These are phyloP conservation scores for Peronospora destructor DNA, from an alignment of 352 stramenopile species.

Conservation along the genomic window DNA sequence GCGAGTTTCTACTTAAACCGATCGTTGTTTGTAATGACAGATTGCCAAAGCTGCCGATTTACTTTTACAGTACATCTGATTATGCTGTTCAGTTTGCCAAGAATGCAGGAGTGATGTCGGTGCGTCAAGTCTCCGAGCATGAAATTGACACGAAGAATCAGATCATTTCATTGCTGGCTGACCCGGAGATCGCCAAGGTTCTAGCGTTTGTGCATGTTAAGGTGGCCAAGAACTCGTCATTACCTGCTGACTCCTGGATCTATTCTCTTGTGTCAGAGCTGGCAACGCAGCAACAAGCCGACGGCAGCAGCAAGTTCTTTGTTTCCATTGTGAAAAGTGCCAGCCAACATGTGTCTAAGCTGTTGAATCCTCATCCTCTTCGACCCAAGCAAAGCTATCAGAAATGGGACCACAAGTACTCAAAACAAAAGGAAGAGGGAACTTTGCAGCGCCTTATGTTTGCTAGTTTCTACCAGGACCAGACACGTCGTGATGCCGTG, in stretches of 20 bases:
- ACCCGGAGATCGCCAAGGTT: conserved; percentile 34
- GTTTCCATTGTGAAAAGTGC: conserved; percentile 41
- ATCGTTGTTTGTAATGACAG: conserved; percentile 20
- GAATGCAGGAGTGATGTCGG: conserved; percentile 26
- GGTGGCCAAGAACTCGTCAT: not conserved
- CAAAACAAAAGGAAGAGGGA: conserved; percentile 1
- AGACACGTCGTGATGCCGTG: conserved; percentile 54
- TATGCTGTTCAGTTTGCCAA: conserved; percentile 27
- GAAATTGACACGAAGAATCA: conserved; percentile 17
- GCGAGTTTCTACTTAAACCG: not conserved
- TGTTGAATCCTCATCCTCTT: conserved; percentile 31
- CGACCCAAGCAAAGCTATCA: conserved; percentile 59
- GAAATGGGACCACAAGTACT: conserved; percentile 53
- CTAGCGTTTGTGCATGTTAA: conserved; percentile 53
- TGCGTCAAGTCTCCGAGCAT: conserved; percentile 21
- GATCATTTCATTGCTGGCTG: conserved; percentile 26
- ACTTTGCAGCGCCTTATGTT: conserved; percentile 38
- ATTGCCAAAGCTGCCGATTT: conserved; percentile 53
- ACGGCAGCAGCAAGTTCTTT: conserved; percentile 33
- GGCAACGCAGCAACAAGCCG: conserved; percentile 22
- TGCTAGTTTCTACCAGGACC: conserved; percentile 49
- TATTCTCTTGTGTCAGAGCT: conserved; percentile 34
- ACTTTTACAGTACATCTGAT: conserved; percentile 46
- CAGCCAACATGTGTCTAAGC: conserved; percentile 1
- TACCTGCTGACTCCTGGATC: conserved; percentile 32